Evolutionary conservation across 768 basidiomycete species (phyloP).

Genomic region (Leucosporidium scottii): DNA sequence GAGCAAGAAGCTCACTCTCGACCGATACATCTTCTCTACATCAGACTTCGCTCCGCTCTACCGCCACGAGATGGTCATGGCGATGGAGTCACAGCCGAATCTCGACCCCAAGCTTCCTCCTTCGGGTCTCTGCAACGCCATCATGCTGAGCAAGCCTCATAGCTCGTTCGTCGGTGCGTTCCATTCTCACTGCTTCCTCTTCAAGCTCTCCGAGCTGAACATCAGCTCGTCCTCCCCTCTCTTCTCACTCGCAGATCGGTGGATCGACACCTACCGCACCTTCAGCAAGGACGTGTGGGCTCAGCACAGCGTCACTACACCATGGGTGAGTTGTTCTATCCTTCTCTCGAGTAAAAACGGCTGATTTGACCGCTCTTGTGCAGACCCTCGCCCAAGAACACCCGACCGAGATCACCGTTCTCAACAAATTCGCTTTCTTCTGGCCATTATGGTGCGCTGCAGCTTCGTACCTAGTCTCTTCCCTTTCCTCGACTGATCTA

Average conservation of each 20-base stretch:
- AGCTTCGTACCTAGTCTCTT: background rate
- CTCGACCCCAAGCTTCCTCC: constrained; percentile 24
- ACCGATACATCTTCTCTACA: background rate
- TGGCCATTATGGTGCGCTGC: constrained; percentile 42
- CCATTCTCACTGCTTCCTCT: too few species aligned
- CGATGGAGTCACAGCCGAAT: constrained; percentile 33
- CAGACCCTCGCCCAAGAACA: constrained; percentile 40
- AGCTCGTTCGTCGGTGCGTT: constrained; percentile 25
- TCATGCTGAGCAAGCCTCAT: constrained; percentile 34
- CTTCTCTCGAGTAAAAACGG: too few species aligned
- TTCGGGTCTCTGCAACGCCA: constrained; percentile 35
- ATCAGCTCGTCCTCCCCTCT: background rate
- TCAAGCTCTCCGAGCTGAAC: too few species aligned
- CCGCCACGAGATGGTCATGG: constrained; percentile 29
- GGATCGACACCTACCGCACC: constrained; percentile 33
- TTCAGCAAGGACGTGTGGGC: constrained; percentile 32
- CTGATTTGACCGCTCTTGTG: background rate
- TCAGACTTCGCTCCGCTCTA: constrained; percentile 35
- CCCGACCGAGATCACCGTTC: constrained; percentile 42
- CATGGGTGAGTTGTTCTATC: constrained; percentile 24
- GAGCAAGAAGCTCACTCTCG: background rate
- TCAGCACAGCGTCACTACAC: constrained; percentile 26
- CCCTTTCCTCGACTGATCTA: background rate
- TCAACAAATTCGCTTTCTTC: constrained; percentile 44
- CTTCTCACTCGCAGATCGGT: constrained; percentile 18